Evolutionary conservation across 352 stramenopile genomes (phyloP).

Genomic region (Pilasporangium apinafurcum): DNA sequence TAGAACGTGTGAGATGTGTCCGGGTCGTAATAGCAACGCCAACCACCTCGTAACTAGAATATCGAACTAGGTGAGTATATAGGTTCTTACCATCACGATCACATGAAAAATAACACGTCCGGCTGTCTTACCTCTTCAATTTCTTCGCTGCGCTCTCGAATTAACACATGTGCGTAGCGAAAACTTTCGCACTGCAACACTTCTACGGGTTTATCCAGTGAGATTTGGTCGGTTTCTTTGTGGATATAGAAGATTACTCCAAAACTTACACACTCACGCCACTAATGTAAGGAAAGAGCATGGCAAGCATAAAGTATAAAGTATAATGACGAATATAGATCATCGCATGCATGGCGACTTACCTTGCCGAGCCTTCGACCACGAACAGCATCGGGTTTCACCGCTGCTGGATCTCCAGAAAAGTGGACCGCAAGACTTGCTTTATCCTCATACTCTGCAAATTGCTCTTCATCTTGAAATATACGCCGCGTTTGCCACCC

Average conservation of each 20-base stretch:
- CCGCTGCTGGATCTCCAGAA: constrained; percentile 17
- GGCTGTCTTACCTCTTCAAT: constrained; percentile 62
- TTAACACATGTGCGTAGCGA: constrained; percentile 44
- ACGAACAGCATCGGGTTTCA: constrained; percentile 37
- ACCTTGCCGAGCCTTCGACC: constrained; percentile 23
- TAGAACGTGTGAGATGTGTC: constrained; percentile 54
- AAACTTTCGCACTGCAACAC: constrained; percentile 41
- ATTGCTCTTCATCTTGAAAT: constrained; percentile 31
- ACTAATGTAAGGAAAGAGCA: constrained; percentile 4
- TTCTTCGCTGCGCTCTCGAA: constrained; percentile 48
- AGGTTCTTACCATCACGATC: background rate
- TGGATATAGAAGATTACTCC: constrained; percentile 53
- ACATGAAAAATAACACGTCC: no score
- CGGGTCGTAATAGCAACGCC: constrained; percentile 56
- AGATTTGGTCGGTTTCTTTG: constrained; percentile 16
- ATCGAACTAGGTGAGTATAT: background rate
- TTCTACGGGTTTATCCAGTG: constrained; percentile 46
- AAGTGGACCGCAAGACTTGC: constrained; percentile 38
- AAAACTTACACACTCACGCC: constrained; percentile 49
- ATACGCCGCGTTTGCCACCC: constrained; percentile 57
- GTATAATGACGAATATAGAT: no score
- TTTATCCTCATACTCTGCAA: constrained; percentile 43
- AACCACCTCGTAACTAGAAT: constrained; percentile 25
- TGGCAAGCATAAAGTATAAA: background rate
- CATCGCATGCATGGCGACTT: no score